phyloP scores from a whole-genome alignment of 2,329 filamentous ascomycete genomes.

The Beauveria sp. region DNA sequence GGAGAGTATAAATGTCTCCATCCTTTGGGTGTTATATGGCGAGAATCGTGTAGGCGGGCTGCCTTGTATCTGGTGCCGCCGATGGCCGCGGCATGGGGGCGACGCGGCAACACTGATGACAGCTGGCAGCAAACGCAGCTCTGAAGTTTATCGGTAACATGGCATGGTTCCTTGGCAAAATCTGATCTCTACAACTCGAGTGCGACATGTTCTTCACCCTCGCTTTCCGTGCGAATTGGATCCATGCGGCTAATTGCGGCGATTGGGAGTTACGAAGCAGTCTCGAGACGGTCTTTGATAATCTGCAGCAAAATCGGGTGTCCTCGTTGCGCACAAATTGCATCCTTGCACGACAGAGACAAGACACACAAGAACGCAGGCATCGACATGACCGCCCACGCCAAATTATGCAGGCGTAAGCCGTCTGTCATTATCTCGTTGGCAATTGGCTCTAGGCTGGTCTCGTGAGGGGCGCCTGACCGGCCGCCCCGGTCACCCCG shows the following conservation, averaged over 20 bases:
- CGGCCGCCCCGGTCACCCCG: neutral
- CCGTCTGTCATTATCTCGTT: neutral
- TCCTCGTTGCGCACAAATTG: neutral
- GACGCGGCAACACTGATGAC: neutral
- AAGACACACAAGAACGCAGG: neutral
- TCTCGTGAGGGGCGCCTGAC: slow-evolving; percentile 1
- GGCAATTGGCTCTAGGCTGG: slow-evolving; percentile 2
- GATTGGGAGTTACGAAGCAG: too few species aligned
- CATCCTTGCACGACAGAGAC: neutral
- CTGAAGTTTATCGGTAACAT: neutral
- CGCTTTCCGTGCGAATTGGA: too few species aligned
- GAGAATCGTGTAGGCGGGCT: neutral
- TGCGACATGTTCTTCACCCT: too few species aligned
- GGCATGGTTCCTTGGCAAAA: neutral
- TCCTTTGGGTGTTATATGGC: neutral
- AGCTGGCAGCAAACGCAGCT: slow-evolving; percentile 1
- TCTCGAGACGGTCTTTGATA: neutral
- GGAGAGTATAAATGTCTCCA: too few species aligned
- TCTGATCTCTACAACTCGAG: neutral
- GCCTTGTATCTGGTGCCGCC: neutral
- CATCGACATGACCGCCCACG: neutral
- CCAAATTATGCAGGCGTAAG: neutral
- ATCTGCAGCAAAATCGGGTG: too few species aligned
- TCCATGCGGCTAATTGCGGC: too few species aligned
- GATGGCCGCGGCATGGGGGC: neutral